Conservation (phyloP, 2,329 filamentous ascomycete species). For the Diplodia seriata region DNA sequence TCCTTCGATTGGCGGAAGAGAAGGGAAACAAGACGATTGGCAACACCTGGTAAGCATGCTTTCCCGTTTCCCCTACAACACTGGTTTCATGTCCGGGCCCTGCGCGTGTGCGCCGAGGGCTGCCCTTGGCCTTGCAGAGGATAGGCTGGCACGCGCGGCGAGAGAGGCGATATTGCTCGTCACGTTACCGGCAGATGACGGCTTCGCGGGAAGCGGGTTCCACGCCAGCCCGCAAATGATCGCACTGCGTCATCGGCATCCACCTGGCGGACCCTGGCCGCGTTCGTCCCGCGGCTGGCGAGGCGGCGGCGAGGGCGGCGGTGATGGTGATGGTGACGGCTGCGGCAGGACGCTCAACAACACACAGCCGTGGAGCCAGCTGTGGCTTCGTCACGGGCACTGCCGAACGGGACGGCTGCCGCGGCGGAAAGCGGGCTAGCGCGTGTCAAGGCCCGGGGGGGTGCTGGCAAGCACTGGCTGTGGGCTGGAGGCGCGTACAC, state of each 20-base stretch:
- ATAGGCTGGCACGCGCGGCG: too few relatives aligned
- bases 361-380: slow-evolving; percentile 12
- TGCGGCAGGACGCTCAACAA: slow-evolving; percentile 3
- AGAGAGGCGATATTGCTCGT: neutral
- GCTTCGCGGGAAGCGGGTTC: slow-evolving; percentile 6
- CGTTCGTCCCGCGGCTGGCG: slow-evolving; percentile 17
- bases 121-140: neutral
- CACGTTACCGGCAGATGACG: slow-evolving; percentile 27
- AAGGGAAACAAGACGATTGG: slow-evolving; percentile 89
- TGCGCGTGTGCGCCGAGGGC: neutral
- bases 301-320: slow-evolving; percentile 22
- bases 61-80: slow-evolving; percentile 25
- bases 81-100: slow-evolving; percentile 25
- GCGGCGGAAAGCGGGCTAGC: slow-evolving; percentile 22
- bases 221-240: slow-evolving; percentile 19
- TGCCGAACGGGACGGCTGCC: slow-evolving; percentile 20
- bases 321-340: neutral
- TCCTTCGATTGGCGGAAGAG: slow-evolving; percentile 89
- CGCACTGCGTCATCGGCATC: slow-evolving; percentile 17
- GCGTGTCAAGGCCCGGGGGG: slow-evolving; percentile 24
- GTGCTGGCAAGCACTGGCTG: slow-evolving; percentile 25
- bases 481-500: neutral
- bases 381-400: slow-evolving; percentile 31
- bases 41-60: slow-evolving; percentile 83
- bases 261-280: slow-evolving; percentile 25